Conservation (phyloP, 2,329 filamentous ascomycete genomes). For the Hymenotorrendiella dingleyae region DNA sequence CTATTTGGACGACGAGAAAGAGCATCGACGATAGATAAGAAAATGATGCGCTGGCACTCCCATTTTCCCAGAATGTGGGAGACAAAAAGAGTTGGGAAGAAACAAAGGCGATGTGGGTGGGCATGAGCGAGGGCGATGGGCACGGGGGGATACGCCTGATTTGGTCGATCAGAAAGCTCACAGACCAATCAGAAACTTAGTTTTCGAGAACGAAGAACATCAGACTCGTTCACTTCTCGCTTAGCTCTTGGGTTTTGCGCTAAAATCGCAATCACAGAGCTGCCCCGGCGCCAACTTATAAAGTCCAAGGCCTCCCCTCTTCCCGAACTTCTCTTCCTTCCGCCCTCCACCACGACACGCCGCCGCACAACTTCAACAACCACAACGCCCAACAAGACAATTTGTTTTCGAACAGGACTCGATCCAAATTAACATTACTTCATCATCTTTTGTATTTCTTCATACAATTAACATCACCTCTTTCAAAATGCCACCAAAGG, state of each 20-base stretch:
- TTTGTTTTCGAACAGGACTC: not conserved
- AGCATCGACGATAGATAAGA: slow-evolving; percentile 4
- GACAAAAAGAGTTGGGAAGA: slow-evolving; percentile 10
- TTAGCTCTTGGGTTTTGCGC: not conserved
- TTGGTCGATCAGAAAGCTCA: not conserved
- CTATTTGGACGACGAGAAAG: slow-evolving; percentile 4
- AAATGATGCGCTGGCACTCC: slow-evolving; percentile 13
- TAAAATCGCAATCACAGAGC: slow-evolving; percentile 5
- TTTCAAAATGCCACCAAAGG: slow-evolving; percentile 60
- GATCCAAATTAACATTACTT: slow-evolving; percentile 1
- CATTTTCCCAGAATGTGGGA: slow-evolving; percentile 14
- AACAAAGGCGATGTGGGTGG: not conserved
- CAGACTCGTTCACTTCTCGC: not conserved
- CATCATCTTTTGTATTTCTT: not conserved
- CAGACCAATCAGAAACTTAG: not conserved
- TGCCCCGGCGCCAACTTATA: not conserved
- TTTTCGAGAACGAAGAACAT: not conserved
- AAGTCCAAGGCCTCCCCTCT: not conserved
- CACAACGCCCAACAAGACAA: not conserved
- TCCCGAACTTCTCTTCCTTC: slow-evolving; percentile 3
- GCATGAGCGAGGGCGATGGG: slow-evolving; percentile 9
- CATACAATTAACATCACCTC: slow-evolving; percentile 12
- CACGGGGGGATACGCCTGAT: slow-evolving; percentile 2
- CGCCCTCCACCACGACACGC: slow-evolving; percentile 6
- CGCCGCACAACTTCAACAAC: slow-evolving; percentile 3